phyloP scores from a whole-genome alignment of 345 rosid genomes.

The Corchorus capsularis region DNA sequence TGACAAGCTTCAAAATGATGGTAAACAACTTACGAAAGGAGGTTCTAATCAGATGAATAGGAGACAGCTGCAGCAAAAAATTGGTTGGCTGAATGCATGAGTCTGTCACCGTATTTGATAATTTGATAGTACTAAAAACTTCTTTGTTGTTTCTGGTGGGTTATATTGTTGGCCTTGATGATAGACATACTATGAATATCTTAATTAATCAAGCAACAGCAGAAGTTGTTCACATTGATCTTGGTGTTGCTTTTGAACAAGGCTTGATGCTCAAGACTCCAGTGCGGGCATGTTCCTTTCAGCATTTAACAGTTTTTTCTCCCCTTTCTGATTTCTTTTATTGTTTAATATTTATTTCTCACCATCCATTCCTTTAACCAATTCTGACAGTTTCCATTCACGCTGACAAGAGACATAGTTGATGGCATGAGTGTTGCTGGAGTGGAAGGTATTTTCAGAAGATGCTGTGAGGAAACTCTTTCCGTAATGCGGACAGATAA shows the following conservation, averaged over 20 bases:
- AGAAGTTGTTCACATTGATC: slow-evolving; percentile 98
- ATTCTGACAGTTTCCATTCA: slow-evolving; percentile 80
- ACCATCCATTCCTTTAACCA: slow-evolving; percentile 5
- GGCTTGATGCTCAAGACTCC: slow-evolving; percentile 98
- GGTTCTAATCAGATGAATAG: slow-evolving; percentile 42
- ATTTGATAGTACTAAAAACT: no score
- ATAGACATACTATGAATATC: slow-evolving; percentile 92
- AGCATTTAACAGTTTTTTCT: slow-evolving; percentile 18
- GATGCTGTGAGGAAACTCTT: slow-evolving; percentile 95
- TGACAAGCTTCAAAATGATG: slow-evolving; percentile 55
- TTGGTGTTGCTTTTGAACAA: slow-evolving; percentile 98
- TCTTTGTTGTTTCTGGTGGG: slow-evolving; percentile 64
- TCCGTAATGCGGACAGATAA: slow-evolving; percentile 96
- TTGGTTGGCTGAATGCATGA: slow-evolving; percentile 43
- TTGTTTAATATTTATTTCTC: slow-evolving; percentile 11
- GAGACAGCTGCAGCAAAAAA: slow-evolving; percentile 50
- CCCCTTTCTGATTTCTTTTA: slow-evolving; percentile 9
- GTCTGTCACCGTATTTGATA: not conserved
- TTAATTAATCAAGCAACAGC: slow-evolving; percentile 95
- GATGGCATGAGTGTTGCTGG: slow-evolving; percentile 99
- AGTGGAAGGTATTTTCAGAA: slow-evolving; percentile 95
- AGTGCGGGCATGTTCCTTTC: slow-evolving; percentile 63
- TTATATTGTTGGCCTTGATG: slow-evolving; percentile 97
- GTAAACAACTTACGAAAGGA: slow-evolving; percentile 53
- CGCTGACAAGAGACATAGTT: slow-evolving; percentile 87